A percentile compares a stretch with the other conserved stretches of the same genome.
phyloP scores from a whole-genome alignment of 192 early-diverging fungal genomes.

The Backusella mclennaniae region DNA sequence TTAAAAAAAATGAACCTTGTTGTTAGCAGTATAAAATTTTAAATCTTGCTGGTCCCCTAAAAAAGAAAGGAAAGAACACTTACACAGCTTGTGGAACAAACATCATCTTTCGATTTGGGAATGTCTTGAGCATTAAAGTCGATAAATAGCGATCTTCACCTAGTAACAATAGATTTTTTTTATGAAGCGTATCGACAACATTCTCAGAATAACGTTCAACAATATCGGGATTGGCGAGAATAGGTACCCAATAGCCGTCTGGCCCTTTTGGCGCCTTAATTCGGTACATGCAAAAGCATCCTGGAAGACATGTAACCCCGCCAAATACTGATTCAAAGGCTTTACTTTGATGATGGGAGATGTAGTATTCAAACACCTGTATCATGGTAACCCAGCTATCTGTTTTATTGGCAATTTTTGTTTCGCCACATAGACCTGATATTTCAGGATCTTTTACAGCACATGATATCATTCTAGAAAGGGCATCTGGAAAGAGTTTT shows the following conservation, averaged over 20 bases:
- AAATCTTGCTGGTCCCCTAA: slow-evolving; percentile 72
- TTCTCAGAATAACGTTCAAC: slow-evolving; percentile 84
- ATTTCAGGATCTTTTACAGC: slow-evolving; percentile 71
- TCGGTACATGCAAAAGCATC: slow-evolving; percentile 87
- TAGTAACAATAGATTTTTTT: slow-evolving; percentile 72
- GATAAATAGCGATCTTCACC: slow-evolving; percentile 78
- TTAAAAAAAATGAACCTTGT: slow-evolving; percentile 13
- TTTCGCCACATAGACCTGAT: slow-evolving; percentile 78
- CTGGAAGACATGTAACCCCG: slow-evolving; percentile 79
- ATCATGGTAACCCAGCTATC: slow-evolving; percentile 79
- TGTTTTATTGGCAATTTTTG: slow-evolving; percentile 81
- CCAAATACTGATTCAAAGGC: slow-evolving; percentile 86
- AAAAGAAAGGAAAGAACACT: slow-evolving; percentile 61
- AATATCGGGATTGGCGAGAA: slow-evolving; percentile 80
- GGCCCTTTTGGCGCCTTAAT: slow-evolving; percentile 80
- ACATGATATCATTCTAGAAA: slow-evolving; percentile 66
- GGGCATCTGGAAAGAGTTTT: slow-evolving; percentile 68
- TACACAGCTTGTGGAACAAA: slow-evolving; percentile 68
- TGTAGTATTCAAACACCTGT: slow-evolving; percentile 87
- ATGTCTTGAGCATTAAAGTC: slow-evolving; percentile 73
- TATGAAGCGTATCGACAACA: slow-evolving; percentile 74
- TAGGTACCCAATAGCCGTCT: slow-evolving; percentile 76
- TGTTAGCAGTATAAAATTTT: slow-evolving; percentile 51
- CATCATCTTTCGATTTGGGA: slow-evolving; percentile 69
- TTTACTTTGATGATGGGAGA: slow-evolving; percentile 78